These are phyloP conservation scores for Pyrenochaeta sp. DNA, from an alignment of 2,329 filamentous ascomycete species.

Conservation along the genomic window DNA sequence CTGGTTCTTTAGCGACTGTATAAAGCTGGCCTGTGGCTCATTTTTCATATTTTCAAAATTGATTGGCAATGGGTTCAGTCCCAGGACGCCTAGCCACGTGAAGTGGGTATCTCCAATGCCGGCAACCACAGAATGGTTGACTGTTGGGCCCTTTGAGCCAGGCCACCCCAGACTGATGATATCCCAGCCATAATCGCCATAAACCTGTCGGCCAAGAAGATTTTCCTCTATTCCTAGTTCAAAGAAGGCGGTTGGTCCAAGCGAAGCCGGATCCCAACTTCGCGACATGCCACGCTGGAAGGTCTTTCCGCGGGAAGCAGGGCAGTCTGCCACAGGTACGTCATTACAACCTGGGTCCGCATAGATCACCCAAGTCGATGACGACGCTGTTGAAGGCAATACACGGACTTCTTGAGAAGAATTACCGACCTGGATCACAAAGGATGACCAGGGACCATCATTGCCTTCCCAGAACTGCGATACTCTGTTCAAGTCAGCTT, in stretches of 20 bases:
- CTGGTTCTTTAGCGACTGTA: conserved; percentile 29
- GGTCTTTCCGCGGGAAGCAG: conserved; percentile 36
- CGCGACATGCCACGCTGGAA: conserved; percentile 41
- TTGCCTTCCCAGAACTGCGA: conserved; percentile 37
- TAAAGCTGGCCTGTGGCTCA: conserved; percentile 35
- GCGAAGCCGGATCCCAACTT: conserved; percentile 28
- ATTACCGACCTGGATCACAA: conserved; percentile 34
- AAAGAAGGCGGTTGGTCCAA: background rate
- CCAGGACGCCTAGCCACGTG: conserved; percentile 30
- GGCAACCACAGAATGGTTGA: conserved; percentile 48
- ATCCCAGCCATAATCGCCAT: conserved; percentile 47
- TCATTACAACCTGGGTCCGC: conserved; percentile 37
- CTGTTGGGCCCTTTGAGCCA: conserved; percentile 17
- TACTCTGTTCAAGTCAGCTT: too few species aligned
- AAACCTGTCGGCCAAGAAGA: conserved; percentile 27
- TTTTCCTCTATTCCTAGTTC: conserved; percentile 16
- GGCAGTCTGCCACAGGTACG: conserved; percentile 36
- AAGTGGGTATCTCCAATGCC: conserved; percentile 46
- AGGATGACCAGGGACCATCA: conserved; percentile 41
- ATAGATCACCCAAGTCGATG: conserved; percentile 44
- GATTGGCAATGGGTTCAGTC: conserved; percentile 30
- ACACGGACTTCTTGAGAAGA: conserved; percentile 30
- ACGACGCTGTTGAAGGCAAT: conserved; percentile 39
- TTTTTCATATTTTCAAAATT: conserved; percentile 47
- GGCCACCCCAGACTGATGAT: conserved; percentile 37